Base-by-base conservation (phyloP, 1,139 yeast species). In the Tardiomyces digboiensis region DNA sequence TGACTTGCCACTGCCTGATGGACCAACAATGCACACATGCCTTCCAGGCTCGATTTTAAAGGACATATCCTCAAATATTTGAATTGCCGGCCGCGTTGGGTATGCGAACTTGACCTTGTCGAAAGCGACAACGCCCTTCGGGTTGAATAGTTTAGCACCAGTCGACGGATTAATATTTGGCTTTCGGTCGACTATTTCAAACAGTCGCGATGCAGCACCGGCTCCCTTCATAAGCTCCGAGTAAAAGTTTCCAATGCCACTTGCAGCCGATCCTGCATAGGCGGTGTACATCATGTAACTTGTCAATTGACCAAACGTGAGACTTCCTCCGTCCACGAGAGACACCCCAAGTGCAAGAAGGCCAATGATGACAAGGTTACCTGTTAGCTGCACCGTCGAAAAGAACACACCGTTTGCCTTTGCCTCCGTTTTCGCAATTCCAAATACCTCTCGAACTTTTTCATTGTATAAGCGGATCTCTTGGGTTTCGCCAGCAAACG, bases 201-300 rank as follows among this genome's bases (percentile, higher is more conserved):
- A 91, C 44, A 91, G 68, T 50, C 98, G 74, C 44, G 94, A 84
- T 0, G 97, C 93, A 0, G 97, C 97, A 49, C 98, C 98, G 7
- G 89, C 82, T 41, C 97, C 97, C 66, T 89, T 91, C 95, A 91
- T 89, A 48, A 89, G 67, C 59, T 91, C 97, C 1, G 95, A 82
- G 58, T 88, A 89, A 60, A 89, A 89, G 49, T 83, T 82, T 1
- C 96, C 91, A 38, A 91, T 64, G 1, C 97, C 97, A 61, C 84
- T 85, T 29, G 89, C 85, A 0, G 97, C 85, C 44, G 82, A 74
- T 3, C 97, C 97, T 1, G 97, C 86, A 59, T 86, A 89, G 38
- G 88, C 89, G 0, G 96, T 91, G 64, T 89, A 89, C 75, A 91
- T 78, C 81, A 89, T 82, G 62, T 86, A 89, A 29, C 95, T 87